phyloP scores from a whole-genome alignment of 2,329 filamentous ascomycete genomes.

The Phialocephala sp. region DNA sequence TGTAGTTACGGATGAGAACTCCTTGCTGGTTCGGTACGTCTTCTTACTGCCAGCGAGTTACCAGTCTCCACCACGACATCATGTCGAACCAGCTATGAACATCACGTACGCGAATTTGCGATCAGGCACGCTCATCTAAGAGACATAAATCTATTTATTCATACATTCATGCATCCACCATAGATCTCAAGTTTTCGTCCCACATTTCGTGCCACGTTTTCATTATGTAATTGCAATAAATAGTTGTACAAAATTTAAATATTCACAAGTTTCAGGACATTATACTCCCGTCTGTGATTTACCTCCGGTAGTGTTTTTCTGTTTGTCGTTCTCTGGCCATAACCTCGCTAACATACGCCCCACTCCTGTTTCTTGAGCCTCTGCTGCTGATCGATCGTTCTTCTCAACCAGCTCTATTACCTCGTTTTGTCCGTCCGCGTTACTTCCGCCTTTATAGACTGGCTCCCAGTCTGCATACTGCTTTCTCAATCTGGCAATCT shows the following conservation, averaged over 20 bases:
- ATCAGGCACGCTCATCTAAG: slow-evolving; percentile 4
- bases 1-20: slow-evolving; percentile 7
- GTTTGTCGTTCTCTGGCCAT: neutral
- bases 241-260: neutral
- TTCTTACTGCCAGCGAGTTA: slow-evolving; percentile 12
- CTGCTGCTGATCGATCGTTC: slow-evolving; percentile 4
- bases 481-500: slow-evolving; percentile 12
- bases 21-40: slow-evolving; percentile 8
- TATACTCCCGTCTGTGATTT: neutral
- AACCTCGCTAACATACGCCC: neutral
- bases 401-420: slow-evolving; percentile 6
- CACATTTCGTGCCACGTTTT: neutral
- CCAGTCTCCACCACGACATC: slow-evolving; percentile 10
- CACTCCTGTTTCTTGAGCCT: neutral
- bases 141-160: neutral
- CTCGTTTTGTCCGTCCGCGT: slow-evolving; percentile 8
- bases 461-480: slow-evolving; percentile 9
- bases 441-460: slow-evolving; percentile 6
- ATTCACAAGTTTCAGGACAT: neutral
- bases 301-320: neutral
- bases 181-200: no score
- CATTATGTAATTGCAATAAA: neutral
- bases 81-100: slow-evolving; percentile 17
- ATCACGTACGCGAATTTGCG: slow-evolving; percentile 8
- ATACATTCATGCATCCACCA: neutral